phyloP scores from a whole-genome alignment of 495 filamentous ascomycete species.

The Chaetomium tenue region DNA sequence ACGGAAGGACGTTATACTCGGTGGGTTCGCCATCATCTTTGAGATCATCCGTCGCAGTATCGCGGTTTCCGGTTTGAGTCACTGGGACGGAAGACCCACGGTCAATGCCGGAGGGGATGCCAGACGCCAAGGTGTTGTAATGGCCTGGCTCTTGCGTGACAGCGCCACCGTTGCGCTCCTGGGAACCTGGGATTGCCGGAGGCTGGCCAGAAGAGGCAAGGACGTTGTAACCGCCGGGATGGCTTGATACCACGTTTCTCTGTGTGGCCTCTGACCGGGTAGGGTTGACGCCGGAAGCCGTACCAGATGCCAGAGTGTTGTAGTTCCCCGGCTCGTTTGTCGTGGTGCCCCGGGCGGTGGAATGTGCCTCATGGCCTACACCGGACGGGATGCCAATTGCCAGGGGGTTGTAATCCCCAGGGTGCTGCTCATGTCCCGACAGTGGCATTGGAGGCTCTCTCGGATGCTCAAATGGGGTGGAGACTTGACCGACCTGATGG shows the following conservation, averaged over 20 bases:
- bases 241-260: background rate
- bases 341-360: background rate
- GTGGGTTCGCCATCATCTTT: background rate
- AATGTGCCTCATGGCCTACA: background rate
- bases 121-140: constrained; percentile 35
- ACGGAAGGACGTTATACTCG: constrained; percentile 26
- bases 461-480: constrained; percentile 27
- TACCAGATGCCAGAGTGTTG: constrained; percentile 17
- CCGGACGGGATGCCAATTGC: constrained; percentile 2
- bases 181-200: background rate
- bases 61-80: background rate
- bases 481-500: background rate
- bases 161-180: background rate
- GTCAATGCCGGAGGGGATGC: constrained; percentile 36
- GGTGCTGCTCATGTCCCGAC: background rate
- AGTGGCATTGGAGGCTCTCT: constrained; percentile 27
- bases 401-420: constrained; percentile 6
- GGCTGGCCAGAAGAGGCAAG: background rate
- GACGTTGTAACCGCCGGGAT: background rate
- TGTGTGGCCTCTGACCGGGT: background rate
- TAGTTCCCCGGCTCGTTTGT: constrained; percentile 26
- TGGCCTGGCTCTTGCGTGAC: constrained; percentile 18
- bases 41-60: background rate
- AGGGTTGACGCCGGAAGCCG: constrained; percentile 27
- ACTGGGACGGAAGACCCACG: constrained; percentile 9